These are phyloP conservation scores for Trypanosoma grayi DNA, from an alignment of 208 protist genomes.

Conservation along the genomic window DNA sequence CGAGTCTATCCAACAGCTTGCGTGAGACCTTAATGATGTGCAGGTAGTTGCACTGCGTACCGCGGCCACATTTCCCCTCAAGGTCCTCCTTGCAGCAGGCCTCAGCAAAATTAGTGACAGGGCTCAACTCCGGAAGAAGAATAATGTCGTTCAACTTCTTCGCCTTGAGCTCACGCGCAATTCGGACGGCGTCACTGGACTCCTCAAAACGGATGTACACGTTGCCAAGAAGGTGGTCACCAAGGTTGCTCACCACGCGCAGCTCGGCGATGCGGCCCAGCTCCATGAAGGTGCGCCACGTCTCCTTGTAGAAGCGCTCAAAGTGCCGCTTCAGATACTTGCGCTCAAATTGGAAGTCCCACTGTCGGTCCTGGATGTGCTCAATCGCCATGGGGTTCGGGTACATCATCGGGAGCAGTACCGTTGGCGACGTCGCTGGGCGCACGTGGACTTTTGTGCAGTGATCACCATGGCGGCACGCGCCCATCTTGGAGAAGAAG, in stretches of 20 bases:
- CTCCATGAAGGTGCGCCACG: constrained; percentile 93
- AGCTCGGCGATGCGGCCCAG: constrained; percentile 94
- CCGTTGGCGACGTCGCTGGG: constrained; percentile 92
- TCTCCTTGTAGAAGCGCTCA: constrained; percentile 97
- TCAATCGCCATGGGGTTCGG: constrained; percentile 80
- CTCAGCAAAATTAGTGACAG: constrained; percentile 97
- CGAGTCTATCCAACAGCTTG: constrained; percentile 78
- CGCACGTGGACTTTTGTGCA: constrained; percentile 95
- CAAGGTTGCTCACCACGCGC: constrained; percentile 95
- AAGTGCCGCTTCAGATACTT: constrained; percentile 93
- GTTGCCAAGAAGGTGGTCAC: constrained; percentile 97
- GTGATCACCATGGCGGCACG: constrained; percentile 97
- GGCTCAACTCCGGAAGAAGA: constrained; percentile 94
- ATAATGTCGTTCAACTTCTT: constrained; percentile 89
- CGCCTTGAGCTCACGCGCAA: constrained; percentile 77
- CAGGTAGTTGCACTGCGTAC: constrained; percentile 98
- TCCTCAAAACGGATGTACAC: constrained; percentile 97
- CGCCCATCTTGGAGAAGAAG: constrained; percentile 98
- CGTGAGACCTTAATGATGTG: constrained; percentile 94
- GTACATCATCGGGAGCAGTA: constrained; percentile 97
- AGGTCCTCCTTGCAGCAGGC: constrained; percentile 97
- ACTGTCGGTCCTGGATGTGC: constrained; percentile 62
- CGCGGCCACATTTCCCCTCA: constrained; percentile 89
- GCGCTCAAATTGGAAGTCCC: constrained; percentile 67
- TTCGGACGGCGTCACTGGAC: constrained; percentile 80